Base-by-base conservation (phyloP, 75 land plant species). In the Selaginella moellendorffii region DNA sequence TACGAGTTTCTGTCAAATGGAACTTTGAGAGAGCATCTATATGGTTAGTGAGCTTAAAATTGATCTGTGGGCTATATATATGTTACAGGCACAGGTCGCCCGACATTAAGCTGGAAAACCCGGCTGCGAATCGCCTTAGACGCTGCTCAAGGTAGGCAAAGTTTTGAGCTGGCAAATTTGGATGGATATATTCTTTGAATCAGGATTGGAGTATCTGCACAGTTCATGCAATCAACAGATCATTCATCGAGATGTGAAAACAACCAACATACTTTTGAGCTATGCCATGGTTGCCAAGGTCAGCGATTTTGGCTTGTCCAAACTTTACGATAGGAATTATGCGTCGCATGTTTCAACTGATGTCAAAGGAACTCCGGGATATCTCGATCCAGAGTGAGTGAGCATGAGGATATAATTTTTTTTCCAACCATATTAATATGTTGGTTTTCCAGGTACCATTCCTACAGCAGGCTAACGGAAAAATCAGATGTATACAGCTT, bases 1-100 rank as follows among this genome's bases (percentile, higher is more conserved):
- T 68, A 68, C 24, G 70, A 68, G 26, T 61, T 27, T 46, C 56
- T 68, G 65, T 0, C 25, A 9, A 21, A 19, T 29, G 70, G 70
- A 28, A 61, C 70, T 27, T 59, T 68, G 1, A 20, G 1, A 24
- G 68, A 63, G 36, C 66, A 68, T 61, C 70, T 68, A 0, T 31
- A 61, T 26, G 70, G 70, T 66, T 21, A 54, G 5, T 64, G 19
- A 62, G n/a, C 1, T 10, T 0, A 8, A n/a, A 27, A 0, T 20
- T 27, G 31, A 21, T 0, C 2, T 5, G 18, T 0, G 22, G 12
- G 25, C 14, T 23, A 26, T 20, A 19, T 2, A 17, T 2, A 23
- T 61, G 27, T 23, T 1, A 0, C 54, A 46, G 27, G 8, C 1
- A 2, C 30, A n/a, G n/a, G n/a, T 8, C 0, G 8, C 12, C 0